Conservation (phyloP, 768 basidiomycete genomes). For the Leccinum aurantiacum region DNA sequence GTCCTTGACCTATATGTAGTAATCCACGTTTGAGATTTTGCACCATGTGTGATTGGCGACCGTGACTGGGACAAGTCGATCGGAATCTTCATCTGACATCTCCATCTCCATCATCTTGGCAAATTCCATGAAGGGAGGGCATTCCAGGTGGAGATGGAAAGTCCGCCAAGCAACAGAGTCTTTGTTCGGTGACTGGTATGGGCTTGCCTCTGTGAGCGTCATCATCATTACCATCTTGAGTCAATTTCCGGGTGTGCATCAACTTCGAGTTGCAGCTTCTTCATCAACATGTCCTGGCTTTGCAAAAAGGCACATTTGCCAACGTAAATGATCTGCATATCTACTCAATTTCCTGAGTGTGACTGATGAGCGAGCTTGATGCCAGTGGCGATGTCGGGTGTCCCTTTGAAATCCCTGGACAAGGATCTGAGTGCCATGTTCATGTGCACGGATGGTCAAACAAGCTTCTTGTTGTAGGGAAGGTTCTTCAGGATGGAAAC, state of each 20-base stretch:
- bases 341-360: not conserved
- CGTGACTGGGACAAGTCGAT: not conserved
- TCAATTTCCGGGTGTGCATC: not conserved
- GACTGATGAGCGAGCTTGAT: not conserved
- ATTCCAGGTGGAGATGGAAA: not conserved
- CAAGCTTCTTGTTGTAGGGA: not conserved
- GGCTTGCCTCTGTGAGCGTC: not conserved
- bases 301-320: not conserved
- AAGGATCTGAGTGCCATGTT: not conserved
- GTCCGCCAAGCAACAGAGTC: not conserved
- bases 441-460: not conserved
- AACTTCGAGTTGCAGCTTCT: not conserved
- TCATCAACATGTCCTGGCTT: not conserved
- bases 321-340: not conserved
- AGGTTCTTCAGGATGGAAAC: not conserved
- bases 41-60: not conserved
- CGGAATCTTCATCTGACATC: not conserved
- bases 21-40: not conserved
- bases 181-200: not conserved
- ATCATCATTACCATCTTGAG: not conserved
- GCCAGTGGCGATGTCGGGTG: not conserved
- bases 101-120: not conserved
- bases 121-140: not conserved
- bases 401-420: not conserved
- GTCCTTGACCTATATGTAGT: not conserved